Base-by-base conservation (phyloP, 2,329 filamentous ascomycete species). In the Parasarocladium wereldwijsianum region DNA sequence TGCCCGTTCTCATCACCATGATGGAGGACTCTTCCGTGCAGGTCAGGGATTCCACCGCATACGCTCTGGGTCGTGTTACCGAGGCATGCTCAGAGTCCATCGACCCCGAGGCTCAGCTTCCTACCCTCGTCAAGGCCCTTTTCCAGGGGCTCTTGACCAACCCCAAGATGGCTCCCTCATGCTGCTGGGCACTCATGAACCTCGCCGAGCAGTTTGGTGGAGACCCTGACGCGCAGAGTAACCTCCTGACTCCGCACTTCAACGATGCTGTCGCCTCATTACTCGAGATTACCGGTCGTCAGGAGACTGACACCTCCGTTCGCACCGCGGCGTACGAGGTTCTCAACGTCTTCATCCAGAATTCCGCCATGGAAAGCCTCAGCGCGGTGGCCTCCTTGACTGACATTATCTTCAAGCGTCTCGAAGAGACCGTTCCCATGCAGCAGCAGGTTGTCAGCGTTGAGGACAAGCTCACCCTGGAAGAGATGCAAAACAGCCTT, bases 181-280 rank as follows among this genome's bases (percentile, higher is more conserved):
- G 90, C 73, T 98, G 90, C 62, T 94, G 92, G 90, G 86, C 90
- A 18, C 62, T 98, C 41, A 96, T 98, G 83, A 98, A 96, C 58
- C 62, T 98, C 49, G 87, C 90, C 8, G 90, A 98, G 51, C 79
- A 86, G 37, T 98, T 96, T 51, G 82, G 85, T 17, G 84, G 85
- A 34, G 86, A 94, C 32, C 68, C 76, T 33, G 83, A 82, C 29
- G 78, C 76, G 36, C 44, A 63, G 24, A 64, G 77, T 44, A 98
- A 96, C 59, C 70, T 84, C 24, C 65, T 98, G 29, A 93, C 86
- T 3, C 74, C 77, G 38, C 84, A 94, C 59, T 98, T 98, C 62
- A 79, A 93, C 57, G 73, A 86, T 45, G 93, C 86, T 50, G 78
- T 96, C 35, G 74, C 74, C 46, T 84, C 82, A 36, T 67, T 98